Base-by-base conservation (phyloP, 2,329 filamentous ascomycete species). In the Fusarium sacchari region DNA sequence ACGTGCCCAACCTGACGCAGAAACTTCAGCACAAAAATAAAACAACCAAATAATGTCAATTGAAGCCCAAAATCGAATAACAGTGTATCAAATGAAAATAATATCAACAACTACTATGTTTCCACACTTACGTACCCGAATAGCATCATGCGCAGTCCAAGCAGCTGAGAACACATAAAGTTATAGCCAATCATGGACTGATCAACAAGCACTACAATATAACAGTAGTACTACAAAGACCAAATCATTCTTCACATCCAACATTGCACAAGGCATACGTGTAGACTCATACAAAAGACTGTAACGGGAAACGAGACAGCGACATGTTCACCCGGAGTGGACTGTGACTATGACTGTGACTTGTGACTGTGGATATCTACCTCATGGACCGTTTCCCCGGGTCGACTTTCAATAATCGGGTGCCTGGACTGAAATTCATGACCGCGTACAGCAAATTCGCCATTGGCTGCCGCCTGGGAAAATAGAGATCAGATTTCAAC, bases 401-500 rank as follows among this genome's bases (percentile, higher is more conserved):
- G 46, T 40, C 18, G 30, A 34, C 22, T 64, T 74, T 72, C 50
- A 28, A 22, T 24, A 49, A 40, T 56, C 46, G 46, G 56, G 71
- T 74, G 71, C 71, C 56, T 73, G 61, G 30, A 34, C 30, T 34
- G 47, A 34, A 53, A 52, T 58, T 37, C 28, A 32, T 50, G 32
- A 34, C 17, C 17, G 50, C 37, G 30, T 42, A 60, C 30, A 34
- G 47, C 40, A 73, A 58, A 49, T 72, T 74, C 42, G 55, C 56
- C 36, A 74, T 74, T 74, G 72, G 72, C 60, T 66, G 40, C 60
- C 66, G 40, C 42, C 55, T 66, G 43, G 30, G 47, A 69, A 69
- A 53, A 65, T 53, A 56, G 42, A 69, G 67, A 62, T 64, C 58
- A 64, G 52, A 59, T 55, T 62, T 37, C 46, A 59, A 39, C 49